Percentiles rank a stretch among this genome's conserved stretches.
phyloP scores from a whole-genome alignment of 345 rosid genomes.

The Arabis alpina region DNA sequence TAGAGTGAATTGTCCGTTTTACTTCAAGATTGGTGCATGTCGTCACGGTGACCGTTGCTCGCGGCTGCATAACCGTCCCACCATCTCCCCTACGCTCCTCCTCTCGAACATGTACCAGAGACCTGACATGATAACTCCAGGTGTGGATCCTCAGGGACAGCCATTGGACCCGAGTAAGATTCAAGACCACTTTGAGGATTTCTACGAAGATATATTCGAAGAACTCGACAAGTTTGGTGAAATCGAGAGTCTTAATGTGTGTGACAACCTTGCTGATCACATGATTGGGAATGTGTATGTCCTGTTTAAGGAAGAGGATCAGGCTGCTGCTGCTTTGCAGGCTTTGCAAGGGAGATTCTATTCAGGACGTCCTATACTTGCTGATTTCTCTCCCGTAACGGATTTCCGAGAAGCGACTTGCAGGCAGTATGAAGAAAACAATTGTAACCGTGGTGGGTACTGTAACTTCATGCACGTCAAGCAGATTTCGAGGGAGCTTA shows the following conservation, averaged over 20 bases:
- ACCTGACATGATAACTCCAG: slow-evolving; percentile 89
- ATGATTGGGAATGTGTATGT: slow-evolving; percentile 93
- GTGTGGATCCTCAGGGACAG: slow-evolving; percentile 71
- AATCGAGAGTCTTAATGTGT: slow-evolving; percentile 80
- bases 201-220: slow-evolving; percentile 83
- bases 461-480: slow-evolving; percentile 95
- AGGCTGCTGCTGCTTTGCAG: slow-evolving; percentile 79
- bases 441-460: slow-evolving; percentile 90
- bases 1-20: slow-evolving; percentile 85
- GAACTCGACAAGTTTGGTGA: slow-evolving; percentile 86
- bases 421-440: slow-evolving; percentile 79
- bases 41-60: slow-evolving; percentile 90
- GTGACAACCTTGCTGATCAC: slow-evolving; percentile 91
- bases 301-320: slow-evolving; percentile 84
- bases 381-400: slow-evolving; percentile 90
- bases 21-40: slow-evolving; percentile 85
- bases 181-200: slow-evolving; percentile 77
- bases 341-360: slow-evolving; percentile 83
- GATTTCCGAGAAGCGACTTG: slow-evolving; percentile 93
- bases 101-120: slow-evolving; percentile 84
- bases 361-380: slow-evolving; percentile 88
- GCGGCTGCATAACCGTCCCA: slow-evolving; percentile 76
- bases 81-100: slow-evolving; percentile 72
- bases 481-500: slow-evolving; percentile 76
- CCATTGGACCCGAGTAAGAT: slow-evolving; percentile 70